Percentiles rank a stretch among this genome's conserved stretches.
Evolutionary conservation across 1,284 basidiomycete genomes (phyloP).

Genomic region (Chalciporus sp.): DNA sequence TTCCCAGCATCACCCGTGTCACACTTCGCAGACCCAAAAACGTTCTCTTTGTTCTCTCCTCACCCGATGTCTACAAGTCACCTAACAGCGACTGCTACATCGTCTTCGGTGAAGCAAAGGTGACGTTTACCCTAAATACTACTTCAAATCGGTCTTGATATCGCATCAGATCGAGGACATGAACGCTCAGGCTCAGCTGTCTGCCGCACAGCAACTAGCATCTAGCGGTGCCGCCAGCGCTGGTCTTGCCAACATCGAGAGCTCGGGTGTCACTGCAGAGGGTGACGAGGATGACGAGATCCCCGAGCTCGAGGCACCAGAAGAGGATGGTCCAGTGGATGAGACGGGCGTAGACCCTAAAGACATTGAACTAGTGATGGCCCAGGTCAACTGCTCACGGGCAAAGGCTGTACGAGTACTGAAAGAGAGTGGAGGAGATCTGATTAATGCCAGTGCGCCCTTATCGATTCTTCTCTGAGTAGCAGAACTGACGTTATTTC

Average conservation of each 20-base stretch:
- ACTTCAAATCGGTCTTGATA: conserved; percentile 1
- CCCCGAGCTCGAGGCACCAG: conserved; percentile 78
- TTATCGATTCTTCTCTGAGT: conserved; percentile 1
- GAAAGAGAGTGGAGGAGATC: conserved; percentile 87
- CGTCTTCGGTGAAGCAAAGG: conserved; percentile 98
- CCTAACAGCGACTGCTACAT: conserved; percentile 98
- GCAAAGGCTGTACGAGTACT: conserved; percentile 87
- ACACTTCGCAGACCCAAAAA: conserved; percentile 95
- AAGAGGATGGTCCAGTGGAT: conserved; percentile 77
- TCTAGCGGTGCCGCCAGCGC: conserved; percentile 49
- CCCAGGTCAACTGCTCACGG: conserved; percentile 81
- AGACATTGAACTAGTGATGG: conserved; percentile 95
- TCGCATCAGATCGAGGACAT: conserved; percentile 82
- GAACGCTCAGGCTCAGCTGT: conserved; percentile 81
- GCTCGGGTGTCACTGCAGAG: conserved; percentile 50
- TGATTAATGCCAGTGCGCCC: conserved; percentile 92
- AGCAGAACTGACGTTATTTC: conserved; percentile 55
- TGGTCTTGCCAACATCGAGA: conserved; percentile 55
- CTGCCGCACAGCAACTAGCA: conserved; percentile 83
- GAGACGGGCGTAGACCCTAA: conserved; percentile 89
- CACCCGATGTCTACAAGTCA: conserved; percentile 98
- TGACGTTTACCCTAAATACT: conserved; percentile 33
- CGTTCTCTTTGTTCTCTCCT: conserved; percentile 90
- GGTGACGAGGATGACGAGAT: conserved; percentile 79
- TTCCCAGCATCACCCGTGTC: conserved; percentile 92